Percentiles rank a stretch among this genome's conserved stretches.
These are phyloP conservation scores for Solanum sejunctum DNA, from an alignment of 257 asterid species.

Conservation along the genomic window DNA sequence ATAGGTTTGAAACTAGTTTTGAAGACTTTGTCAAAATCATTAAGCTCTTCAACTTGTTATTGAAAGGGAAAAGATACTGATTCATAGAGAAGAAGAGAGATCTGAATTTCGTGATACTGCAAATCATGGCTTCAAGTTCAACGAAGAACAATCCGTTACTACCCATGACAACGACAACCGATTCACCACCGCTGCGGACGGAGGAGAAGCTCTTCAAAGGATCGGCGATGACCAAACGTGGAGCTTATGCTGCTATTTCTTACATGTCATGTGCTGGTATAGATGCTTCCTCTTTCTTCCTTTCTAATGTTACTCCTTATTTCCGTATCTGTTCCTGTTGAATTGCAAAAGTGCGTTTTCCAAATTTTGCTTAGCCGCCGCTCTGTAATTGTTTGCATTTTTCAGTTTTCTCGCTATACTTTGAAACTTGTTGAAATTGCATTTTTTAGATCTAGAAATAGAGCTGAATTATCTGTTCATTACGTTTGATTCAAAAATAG, in stretches of 20 bases:
- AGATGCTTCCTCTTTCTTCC: neutral
- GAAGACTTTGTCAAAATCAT: too few species aligned
- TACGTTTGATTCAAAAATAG: neutral
- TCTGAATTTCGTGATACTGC: neutral
- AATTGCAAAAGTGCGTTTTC: neutral
- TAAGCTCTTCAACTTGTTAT: neutral
- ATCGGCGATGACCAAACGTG: slow-evolving; percentile 86
- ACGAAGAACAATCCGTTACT: slow-evolving; percentile 33
- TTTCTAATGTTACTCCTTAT: neutral
- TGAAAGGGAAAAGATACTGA: neutral
- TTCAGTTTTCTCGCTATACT: neutral
- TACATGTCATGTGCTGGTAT: slow-evolving; percentile 94
- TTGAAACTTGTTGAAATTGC: neutral
- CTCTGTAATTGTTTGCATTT: neutral
- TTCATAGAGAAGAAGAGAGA: neutral
- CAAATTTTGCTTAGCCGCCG: neutral
- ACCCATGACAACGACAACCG: slow-evolving; percentile 53
- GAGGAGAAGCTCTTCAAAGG: slow-evolving; percentile 91
- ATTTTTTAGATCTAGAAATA: neutral
- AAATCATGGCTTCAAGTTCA: slow-evolving; percentile 8
- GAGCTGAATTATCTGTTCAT: neutral
- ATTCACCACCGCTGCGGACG: slow-evolving; percentile 30
- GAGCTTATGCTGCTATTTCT: slow-evolving; percentile 84
- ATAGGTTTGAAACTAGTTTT: neutral
- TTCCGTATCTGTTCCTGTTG: neutral